Percentiles rank a stretch among this genome's conserved stretches.
Conservation (phyloP, 1,284 basidiomycete species). For the Tylopilus sp. region DNA sequence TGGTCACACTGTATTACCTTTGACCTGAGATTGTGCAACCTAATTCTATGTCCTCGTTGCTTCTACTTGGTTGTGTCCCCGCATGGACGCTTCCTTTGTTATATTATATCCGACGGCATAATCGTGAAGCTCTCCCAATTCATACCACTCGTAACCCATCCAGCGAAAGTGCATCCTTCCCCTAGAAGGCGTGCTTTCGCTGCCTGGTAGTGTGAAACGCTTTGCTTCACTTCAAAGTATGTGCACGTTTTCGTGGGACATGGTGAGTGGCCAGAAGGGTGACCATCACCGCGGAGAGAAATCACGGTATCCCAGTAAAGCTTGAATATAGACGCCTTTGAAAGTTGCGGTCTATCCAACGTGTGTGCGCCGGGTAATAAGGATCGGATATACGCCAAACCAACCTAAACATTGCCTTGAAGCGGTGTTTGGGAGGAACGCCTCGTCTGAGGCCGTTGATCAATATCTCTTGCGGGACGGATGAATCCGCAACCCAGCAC, state of each 20-base stretch:
- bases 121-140: constrained; percentile 52
- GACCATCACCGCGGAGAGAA: constrained; percentile 13
- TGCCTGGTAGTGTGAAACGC: constrained; percentile 42
- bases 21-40: not conserved
- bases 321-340: constrained; percentile 49
- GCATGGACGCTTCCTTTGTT: not conserved
- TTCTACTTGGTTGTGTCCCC: not conserved
- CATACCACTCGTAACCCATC: constrained; percentile 59
- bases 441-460: constrained; percentile 79
- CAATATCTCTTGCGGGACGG: constrained; percentile 52
- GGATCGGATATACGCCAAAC: not conserved
- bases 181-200: constrained; percentile 50
- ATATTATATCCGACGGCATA: constrained; percentile 3
- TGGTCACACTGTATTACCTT: constrained; percentile 11
- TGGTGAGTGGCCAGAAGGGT: constrained; percentile 4
- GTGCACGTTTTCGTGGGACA: constrained; percentile 22
- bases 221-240: constrained; percentile 41
- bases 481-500: constrained; percentile 62
- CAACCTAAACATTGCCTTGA: constrained; percentile 63
- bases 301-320: constrained; percentile 36
- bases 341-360: constrained; percentile 47
- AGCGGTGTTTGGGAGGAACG: constrained; percentile 65
- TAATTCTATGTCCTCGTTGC: not conserved
- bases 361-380: constrained; percentile 1
- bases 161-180: constrained; percentile 46